phyloP scores from a whole-genome alignment of 192 early-diverging fungal species.

The Kappamyces sp. region DNA sequence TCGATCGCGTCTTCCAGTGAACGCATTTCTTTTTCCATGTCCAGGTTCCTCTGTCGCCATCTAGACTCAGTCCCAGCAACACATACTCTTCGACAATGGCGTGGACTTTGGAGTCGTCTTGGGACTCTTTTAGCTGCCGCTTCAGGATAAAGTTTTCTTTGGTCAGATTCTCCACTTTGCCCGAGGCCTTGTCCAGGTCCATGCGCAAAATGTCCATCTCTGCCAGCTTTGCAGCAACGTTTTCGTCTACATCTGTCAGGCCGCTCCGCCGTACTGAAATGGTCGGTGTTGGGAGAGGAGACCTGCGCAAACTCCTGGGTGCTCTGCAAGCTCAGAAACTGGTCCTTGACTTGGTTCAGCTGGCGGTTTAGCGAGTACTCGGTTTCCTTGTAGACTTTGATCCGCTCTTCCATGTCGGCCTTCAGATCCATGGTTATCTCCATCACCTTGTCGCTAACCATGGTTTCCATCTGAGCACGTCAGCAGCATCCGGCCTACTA shows the following conservation, averaged over 20 bases:
- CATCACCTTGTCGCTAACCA: constrained; percentile 59
- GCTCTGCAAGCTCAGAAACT: constrained; percentile 59
- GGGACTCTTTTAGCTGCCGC: constrained; percentile 6
- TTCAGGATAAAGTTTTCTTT: constrained; percentile 39
- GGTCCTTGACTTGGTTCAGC: constrained; percentile 70
- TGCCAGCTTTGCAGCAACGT: constrained; percentile 71
- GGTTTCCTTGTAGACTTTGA: constrained; percentile 72
- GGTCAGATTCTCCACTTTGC: constrained; percentile 59
- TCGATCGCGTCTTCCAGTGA: too few relatives aligned
- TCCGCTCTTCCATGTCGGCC: constrained; percentile 71
- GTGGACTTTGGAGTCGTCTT: constrained; percentile 15
- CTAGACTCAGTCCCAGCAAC: background rate
- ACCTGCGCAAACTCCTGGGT: constrained; percentile 68
- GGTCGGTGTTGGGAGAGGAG: background rate
- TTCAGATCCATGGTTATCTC: constrained; percentile 69
- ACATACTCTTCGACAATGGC: constrained; percentile 24
- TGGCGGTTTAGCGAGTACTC: constrained; percentile 79
- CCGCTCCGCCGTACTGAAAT: background rate
- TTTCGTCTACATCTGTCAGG: constrained; percentile 43
- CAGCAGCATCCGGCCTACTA: constrained; percentile 23
- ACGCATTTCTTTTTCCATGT: too few relatives aligned
- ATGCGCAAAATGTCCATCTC: constrained; percentile 84
- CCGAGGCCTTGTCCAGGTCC: constrained; percentile 78
- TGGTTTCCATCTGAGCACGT: constrained; percentile 50
- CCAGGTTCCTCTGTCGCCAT: too few relatives aligned